Evolutionary conservation across 139 green algal genomes (phyloP), one percentile per base, ranked within the genome.

Genomic region (Ettlia oleoabundans): DNA sequence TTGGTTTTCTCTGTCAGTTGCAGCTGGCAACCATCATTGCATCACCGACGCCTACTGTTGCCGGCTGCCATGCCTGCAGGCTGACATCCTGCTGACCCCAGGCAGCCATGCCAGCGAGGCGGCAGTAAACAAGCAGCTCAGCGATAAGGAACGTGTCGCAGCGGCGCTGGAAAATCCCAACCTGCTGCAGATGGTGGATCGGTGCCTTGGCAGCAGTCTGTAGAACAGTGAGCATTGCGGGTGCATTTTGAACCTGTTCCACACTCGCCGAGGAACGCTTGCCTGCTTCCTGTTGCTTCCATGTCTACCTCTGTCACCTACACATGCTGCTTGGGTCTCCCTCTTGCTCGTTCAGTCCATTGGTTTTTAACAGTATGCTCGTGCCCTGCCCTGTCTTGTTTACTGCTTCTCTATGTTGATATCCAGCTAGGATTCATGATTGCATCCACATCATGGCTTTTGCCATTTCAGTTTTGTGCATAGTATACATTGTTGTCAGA

Each of bases 61-160:
- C 67, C 38, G 55, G 67, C 38, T 61, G 38, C 32, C 6, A 30
- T 35, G 33, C 28, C 5, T n/a, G 28, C 81, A 89, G 85, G 78
- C 96, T 7, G 93, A 96, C 78, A 94, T 98, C 24, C 32, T 82
- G 78, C 88, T 96, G 47, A 82, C 90, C 0, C 92, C 91, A 10
- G 96, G 96, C 15, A 92, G 86, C 8, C 96, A 99, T 78, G 83
- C 91, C 22, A 93, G 90, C 33, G 96, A 99, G 86, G 91, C 81
- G 32, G 94, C 96, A 10, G 95, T 99, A 3, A 99, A 99, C 90
- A 98, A 98, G 88, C 97, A 99, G 91, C 89, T 99, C 55, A 93
- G 93, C 35, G 97, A 99, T 90, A 99, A 99, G 92, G 97, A 99
- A 78, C 88, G 97, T 0, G 96, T 99, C 22, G 95, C 96, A 58